Evolutionary conservation across 345 rosid genomes (phyloP).

Genomic region (Camelina neglecta): DNA sequence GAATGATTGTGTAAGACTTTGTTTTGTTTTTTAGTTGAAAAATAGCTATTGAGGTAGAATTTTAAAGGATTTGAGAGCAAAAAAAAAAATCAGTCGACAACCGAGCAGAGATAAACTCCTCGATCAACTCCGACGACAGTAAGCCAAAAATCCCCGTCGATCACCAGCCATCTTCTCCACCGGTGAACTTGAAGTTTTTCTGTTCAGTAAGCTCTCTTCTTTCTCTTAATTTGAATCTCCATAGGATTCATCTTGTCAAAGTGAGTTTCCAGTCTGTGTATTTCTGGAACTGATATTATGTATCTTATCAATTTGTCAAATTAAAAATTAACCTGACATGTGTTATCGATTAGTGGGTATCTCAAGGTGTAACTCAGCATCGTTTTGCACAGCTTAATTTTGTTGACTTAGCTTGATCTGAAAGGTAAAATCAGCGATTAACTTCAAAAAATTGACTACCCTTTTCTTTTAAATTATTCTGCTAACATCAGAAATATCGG

Average conservation of each 20-base stretch:
- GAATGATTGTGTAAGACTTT: no score
- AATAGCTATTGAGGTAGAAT: no score
- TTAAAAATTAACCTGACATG: background rate
- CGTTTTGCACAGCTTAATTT: conserved; percentile 96
- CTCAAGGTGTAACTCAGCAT: conserved; percentile 93
- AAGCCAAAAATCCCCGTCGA: no score
- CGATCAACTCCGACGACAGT: no score
- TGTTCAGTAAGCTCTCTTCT: no score
- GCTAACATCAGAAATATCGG: conserved; percentile 52
- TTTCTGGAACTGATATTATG: background rate
- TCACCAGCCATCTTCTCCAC: no score
- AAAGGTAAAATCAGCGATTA: conserved; percentile 60
- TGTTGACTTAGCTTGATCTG: conserved; percentile 98
- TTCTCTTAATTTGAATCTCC: no score
- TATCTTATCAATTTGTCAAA: conserved; percentile 5
- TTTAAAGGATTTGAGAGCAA: no score
- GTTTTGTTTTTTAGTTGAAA: no score
- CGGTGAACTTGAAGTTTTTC: no score
- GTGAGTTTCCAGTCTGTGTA: conserved; percentile 8
- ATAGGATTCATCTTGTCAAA: background rate
- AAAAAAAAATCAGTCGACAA: no score
- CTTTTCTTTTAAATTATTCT: conserved; percentile 2
- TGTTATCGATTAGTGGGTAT: conserved; percentile 73
- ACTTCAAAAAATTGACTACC: background rate
- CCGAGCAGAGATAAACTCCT: no score